Evolutionary conservation across 192 early-diverging fungal genomes (phyloP), one percentile per base, ranked within the genome.

Genomic region (Funneliformis mosseae): DNA sequence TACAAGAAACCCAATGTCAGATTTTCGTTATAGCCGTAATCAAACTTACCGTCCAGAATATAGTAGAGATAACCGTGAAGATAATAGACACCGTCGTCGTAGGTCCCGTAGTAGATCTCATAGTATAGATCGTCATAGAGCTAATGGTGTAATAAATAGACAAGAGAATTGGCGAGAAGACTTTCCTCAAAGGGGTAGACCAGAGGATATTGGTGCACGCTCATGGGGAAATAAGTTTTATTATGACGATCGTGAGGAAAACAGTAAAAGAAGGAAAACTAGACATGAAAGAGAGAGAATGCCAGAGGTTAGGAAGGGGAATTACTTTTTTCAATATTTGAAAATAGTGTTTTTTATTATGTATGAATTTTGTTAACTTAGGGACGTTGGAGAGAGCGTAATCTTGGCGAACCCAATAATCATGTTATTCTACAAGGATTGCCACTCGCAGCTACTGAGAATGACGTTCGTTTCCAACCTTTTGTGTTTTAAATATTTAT

Each of bases 351-450:
- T 23, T n/a, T 11, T 50, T 45, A 33, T 23, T 75, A 75, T 60
- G 14, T 21, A 75, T 45, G 18, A 38, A n/a, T 48, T n/a, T 33
- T 18, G 48, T 16, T 61, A 27, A 45, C 18, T 61, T 76, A 76
- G 74, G 74, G 43, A 27, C 59, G 46, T 76, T 76, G 39, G 43
- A 38, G 43, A 18, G 74, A 83, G n/a, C 69, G 82, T 9, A 76
- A 74, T 55, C 16, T 61, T 3, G 50, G 73, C 50, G 80, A 81
- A 27, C 85, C 85, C 12, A 86, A 86, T 76, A 86, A 82, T 55
- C 77, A 84, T 59, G 75, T 84, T 10, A 82, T 86, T 23, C 43
- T 86, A 33, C 83, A 81, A 81, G 81, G 79, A 5, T 74, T 86
- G 14, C 83, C 85, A 23, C 64, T 83, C 10, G 11, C 50, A 48